A percentile compares a stretch with the other conserved stretches of the same genome.
Conservation (phyloP, 441 rosid genomes). For the Eutrema salsugineum region DNA sequence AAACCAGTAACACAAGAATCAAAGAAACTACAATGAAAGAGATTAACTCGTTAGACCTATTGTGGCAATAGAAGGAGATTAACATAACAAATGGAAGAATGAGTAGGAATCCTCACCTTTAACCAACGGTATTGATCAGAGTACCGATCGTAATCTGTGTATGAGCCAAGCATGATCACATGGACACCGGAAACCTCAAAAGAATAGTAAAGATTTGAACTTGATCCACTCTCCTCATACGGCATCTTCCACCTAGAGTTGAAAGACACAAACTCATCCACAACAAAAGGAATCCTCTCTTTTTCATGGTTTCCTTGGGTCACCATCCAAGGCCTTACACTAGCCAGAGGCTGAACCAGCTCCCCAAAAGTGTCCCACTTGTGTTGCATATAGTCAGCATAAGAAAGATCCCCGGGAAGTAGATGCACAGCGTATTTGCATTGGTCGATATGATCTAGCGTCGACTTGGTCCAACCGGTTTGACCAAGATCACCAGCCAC, state of each 20-base stretch:
- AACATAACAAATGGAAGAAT: background rate
- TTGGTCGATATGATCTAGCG: constrained; percentile 72
- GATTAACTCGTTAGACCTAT: background rate
- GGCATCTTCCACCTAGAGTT: constrained; percentile 99
- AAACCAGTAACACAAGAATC: background rate
- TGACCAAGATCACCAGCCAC: constrained; percentile 97
- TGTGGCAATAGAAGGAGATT: background rate
- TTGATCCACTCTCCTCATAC: constrained; percentile 81
- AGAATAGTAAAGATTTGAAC: constrained; percentile 89
- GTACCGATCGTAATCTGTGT: constrained; percentile 60
- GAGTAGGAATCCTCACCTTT: constrained; percentile 44
- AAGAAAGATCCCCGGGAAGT: constrained; percentile 94
- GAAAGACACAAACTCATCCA: constrained; percentile 68
- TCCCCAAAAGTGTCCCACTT: constrained; percentile 92
- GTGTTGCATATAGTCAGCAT: constrained; percentile 86
- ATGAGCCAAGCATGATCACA: constrained; percentile 87
- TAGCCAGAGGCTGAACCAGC: constrained; percentile 90
- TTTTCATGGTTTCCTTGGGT: constrained; percentile 93
- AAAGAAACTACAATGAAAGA: background rate
- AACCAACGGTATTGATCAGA: constrained; percentile 87
- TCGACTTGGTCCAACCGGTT: constrained; percentile 95
- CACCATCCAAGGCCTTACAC: constrained; percentile 98
- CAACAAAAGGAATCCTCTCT: constrained; percentile 65
- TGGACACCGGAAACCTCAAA: constrained; percentile 90
- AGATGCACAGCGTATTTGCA: constrained; percentile 79